These are phyloP conservation scores for Sordariomycetes sp. DNA, from an alignment of 2,329 filamentous ascomycete genomes.

Conservation along the genomic window DNA sequence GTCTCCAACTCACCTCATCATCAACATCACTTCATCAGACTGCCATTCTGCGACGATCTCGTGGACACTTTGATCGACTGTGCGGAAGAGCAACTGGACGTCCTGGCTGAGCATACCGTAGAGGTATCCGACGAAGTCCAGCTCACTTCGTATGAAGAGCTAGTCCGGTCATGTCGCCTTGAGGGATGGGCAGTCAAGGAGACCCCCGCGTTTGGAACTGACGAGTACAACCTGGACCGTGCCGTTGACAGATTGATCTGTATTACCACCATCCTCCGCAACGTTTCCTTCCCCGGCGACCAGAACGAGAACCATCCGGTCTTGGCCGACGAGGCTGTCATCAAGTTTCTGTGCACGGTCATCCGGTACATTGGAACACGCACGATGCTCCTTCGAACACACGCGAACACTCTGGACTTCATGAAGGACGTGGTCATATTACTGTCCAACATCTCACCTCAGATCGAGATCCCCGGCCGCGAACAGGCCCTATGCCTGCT, in stretches of 20 bases:
- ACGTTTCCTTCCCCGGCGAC: constrained; percentile 71
- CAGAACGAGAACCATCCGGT: constrained; percentile 57
- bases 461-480: constrained; percentile 71
- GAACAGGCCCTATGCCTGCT: constrained; percentile 83
- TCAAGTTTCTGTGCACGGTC: constrained; percentile 75
- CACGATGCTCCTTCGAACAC: constrained; percentile 73
- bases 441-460: constrained; percentile 78
- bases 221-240: constrained; percentile 73
- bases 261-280: constrained; percentile 85
- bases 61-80: constrained; percentile 84
- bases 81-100: constrained; percentile 78
- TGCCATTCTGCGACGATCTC: constrained; percentile 76
- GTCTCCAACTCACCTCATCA: constrained; percentile 54
- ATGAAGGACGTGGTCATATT: constrained; percentile 93
- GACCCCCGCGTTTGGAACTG: constrained; percentile 62
- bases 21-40: constrained; percentile 54
- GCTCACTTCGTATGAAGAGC: constrained; percentile 78
- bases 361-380: constrained; percentile 84
- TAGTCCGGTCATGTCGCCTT: constrained; percentile 65
- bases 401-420: constrained; percentile 83
- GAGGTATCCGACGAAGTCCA: constrained; percentile 83
- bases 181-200: constrained; percentile 68
- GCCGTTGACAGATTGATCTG: constrained; percentile 83
- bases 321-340: constrained; percentile 66
- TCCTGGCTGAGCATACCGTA: constrained; percentile 73